Percentiles rank a stretch among this genome's conserved stretches.
Evolutionary conservation across 352 stramenopile genomes (phyloP).

Genomic region (Phytophthora pinifolia): DNA sequence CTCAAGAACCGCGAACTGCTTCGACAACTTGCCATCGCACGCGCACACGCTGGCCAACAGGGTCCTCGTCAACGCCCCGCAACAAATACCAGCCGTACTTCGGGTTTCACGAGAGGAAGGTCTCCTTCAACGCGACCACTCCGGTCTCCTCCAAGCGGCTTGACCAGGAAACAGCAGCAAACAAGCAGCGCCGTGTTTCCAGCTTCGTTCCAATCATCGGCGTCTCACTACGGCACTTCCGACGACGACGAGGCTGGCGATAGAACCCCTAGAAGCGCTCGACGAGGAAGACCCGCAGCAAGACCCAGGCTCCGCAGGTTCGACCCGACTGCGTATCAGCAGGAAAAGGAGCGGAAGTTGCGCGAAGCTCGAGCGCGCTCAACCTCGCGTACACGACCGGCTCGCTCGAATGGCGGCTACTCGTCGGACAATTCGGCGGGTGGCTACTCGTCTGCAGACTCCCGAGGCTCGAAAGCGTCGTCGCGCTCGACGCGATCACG

Average conservation of each 20-base stretch:
- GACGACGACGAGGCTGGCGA: constrained; percentile 31
- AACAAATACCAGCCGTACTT: constrained; percentile 13
- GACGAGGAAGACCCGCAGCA: constrained; percentile 12
- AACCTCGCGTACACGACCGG: constrained; percentile 20
- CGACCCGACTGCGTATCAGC: constrained; percentile 82
- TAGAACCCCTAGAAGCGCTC: constrained; percentile 8
- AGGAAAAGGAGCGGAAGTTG: constrained; percentile 64
- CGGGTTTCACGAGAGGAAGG: constrained; percentile 12
- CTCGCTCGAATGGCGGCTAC: constrained; percentile 42
- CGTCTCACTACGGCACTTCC: constrained; percentile 31
- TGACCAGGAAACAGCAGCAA: constrained; percentile 10
- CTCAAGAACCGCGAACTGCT: constrained; percentile 79
- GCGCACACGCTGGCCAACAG: constrained; percentile 38
- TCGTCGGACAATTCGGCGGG: constrained; percentile 62
- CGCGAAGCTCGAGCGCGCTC: constrained; percentile 42
- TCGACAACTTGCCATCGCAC: constrained; percentile 66
- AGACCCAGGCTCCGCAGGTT: constrained; percentile 60
- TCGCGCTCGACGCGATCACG: constrained; percentile 43
- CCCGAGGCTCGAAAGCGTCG: constrained; percentile 51
- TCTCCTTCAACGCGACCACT: constrained; percentile 14
- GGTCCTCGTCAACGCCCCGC: constrained; percentile 12
- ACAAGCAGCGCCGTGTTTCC: constrained; percentile 13
- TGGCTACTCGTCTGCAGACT: constrained; percentile 69
- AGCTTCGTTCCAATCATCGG: constrained; percentile 23
- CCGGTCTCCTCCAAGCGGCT: neutral